phyloP scores from a whole-genome alignment of 495 filamentous ascomycete species.

The Penicillium pancosmium region DNA sequence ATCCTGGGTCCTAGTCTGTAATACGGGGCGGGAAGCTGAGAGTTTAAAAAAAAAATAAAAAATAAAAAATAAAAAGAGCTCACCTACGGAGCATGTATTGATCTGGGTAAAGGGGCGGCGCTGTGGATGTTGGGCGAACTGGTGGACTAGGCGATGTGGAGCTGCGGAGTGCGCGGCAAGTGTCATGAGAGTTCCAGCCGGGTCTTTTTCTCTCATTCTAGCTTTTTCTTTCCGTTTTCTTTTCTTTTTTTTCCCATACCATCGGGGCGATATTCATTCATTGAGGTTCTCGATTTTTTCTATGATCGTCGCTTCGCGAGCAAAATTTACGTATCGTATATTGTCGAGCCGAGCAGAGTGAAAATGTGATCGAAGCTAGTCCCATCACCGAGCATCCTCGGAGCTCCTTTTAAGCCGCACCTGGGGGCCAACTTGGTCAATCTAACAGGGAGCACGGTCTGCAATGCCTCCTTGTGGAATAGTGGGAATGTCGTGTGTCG shows the following conservation, averaged over 20 bases:
- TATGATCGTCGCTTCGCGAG: background rate
- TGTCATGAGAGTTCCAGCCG: conserved; percentile 20
- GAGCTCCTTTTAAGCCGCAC: background rate
- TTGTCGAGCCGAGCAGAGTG: background rate
- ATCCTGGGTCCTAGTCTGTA: background rate
- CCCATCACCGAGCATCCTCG: background rate
- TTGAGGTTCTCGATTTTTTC: background rate
- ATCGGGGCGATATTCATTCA: background rate
- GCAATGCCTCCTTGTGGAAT: background rate
- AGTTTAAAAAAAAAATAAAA: background rate
- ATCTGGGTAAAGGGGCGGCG: conserved; percentile 1
- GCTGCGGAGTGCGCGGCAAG: conserved; percentile 15
- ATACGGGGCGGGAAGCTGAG: conserved; percentile 2
- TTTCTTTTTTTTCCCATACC: background rate
- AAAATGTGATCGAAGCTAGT: background rate
- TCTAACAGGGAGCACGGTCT: background rate
- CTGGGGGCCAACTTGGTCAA: background rate
- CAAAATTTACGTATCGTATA: background rate
- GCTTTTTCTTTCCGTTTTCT: background rate
- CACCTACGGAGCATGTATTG: background rate
- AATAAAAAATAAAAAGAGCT: background rate
- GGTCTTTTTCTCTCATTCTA: background rate
- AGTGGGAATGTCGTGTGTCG: background rate
- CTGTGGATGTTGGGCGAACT: conserved; percentile 8
- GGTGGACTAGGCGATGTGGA: conserved; percentile 13